Evolutionary conservation across 345 rosid genomes (phyloP), one percentile per base, ranked within the genome.

Genomic region (Ailanthus altissimus): DNA sequence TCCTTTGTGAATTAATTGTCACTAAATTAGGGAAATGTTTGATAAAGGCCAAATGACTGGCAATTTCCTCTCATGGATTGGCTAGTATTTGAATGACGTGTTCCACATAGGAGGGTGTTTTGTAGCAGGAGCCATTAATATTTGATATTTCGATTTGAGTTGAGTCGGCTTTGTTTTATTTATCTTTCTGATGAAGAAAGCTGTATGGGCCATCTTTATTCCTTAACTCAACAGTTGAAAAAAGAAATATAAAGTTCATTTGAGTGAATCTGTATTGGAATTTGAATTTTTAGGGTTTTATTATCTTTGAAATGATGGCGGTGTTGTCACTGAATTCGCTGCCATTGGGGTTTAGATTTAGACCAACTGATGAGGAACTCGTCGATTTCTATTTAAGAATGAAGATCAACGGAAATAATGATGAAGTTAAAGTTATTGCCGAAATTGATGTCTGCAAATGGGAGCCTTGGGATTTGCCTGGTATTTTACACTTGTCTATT

Each of bases 381-480:
- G 83, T 95, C 8, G 73, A 92, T 70, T 86, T 60, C 87, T 95
- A 93, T 81, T 83, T 95, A 75, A 81, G 94, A 15, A 60, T 61
- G 74, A 96, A 93, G 81, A 92, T 96, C 75, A 96, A 96, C 74
- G 97, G 98, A 3, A 75, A 81, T 6, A 78, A 90, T 51, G 69
- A 83, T 14, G 88, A 86, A 12, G 94, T 94, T 58, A 61, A 68
- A 43, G 91, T 91, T 5, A 96, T 96, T 67, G 77, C 84, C 3
- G 98, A 91, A 68, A 82, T 96, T 82, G 99, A 96, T 80, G 88
- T 96, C 74, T 96, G 98, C 70, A 94, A 88, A 84, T 72, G 87
- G 84, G 99, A 96, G 83, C 99, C 99, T 12, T 93, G 97, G 97
- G 99, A 96, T 78, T 87, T 96, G 70, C 99, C 99, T 72, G 90